These are phyloP conservation scores for Haematococcus lacustris DNA, from an alignment of 139 green algal species.

Conservation along the genomic window DNA sequence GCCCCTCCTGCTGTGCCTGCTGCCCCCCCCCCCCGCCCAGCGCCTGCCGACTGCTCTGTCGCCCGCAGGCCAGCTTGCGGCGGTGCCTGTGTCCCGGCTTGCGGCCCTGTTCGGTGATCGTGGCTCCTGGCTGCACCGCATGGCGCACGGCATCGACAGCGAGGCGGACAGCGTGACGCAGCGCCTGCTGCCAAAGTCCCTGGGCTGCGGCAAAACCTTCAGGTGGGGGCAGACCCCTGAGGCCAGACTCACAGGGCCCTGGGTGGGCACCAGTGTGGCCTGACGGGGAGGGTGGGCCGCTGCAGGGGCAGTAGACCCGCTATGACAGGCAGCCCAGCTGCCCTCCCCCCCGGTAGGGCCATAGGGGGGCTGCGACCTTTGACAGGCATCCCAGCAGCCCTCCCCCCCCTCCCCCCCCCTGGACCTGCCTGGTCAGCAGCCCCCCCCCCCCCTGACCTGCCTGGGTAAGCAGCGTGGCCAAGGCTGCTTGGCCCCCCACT, in stretches of 20 bases:
- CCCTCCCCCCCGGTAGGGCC: no score
- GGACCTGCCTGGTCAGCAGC: no score
- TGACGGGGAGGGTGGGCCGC: background rate
- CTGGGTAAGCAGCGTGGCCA: no score
- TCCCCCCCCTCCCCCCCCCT: no score
- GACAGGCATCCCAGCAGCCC: no score
- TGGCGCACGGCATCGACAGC: conserved; percentile 55
- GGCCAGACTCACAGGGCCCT: background rate
- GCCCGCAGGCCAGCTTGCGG: conserved; percentile 56
- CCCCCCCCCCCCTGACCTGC: no score
- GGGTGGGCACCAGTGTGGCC: background rate
- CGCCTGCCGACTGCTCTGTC: background rate
- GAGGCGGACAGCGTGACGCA: conserved; percentile 61
- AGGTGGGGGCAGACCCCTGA: conserved; percentile 17
- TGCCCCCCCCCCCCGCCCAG: background rate
- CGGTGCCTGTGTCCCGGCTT: conserved; percentile 39
- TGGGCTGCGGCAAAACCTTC: conserved; percentile 79
- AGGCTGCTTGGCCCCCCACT: background rate
- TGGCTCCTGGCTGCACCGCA: conserved; percentile 36
- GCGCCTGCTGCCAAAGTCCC: conserved; percentile 58
- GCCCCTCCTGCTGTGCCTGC: background rate
- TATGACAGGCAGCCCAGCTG: background rate
- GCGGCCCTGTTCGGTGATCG: conserved; percentile 39
- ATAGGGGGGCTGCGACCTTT: no score
- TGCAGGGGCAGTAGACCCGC: background rate